phyloP scores from a whole-genome alignment of 108 stramenopile species.

The Nannochloropsis gaditana region DNA sequence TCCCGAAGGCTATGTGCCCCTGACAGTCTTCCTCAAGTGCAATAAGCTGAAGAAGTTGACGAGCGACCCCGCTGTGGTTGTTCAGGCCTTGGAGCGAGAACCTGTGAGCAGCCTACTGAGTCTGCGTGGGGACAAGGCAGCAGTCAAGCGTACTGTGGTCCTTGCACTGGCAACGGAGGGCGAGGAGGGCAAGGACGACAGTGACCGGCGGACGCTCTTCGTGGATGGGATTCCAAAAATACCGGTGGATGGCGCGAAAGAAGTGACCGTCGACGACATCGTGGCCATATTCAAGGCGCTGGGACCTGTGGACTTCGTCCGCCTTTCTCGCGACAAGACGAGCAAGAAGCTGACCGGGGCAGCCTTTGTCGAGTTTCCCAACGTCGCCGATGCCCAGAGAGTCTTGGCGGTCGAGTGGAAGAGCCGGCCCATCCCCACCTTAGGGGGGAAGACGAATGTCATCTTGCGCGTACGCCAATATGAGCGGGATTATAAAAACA shows the following conservation, averaged over 20 bases:
- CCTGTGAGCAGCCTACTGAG: not conserved
- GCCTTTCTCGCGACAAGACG: not conserved
- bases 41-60: conserved; percentile 9
- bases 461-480: not conserved
- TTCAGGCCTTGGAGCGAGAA: conserved; percentile 5
- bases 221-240: not conserved
- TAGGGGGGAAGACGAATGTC: conserved; percentile 15
- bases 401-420: conserved; percentile 23
- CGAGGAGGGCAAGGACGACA: conserved; percentile 12
- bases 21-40: not conserved
- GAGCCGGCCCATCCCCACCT: not conserved
- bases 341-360: conserved; percentile 23
- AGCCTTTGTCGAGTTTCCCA: conserved; percentile 28
- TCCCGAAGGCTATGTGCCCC: conserved; percentile 36
- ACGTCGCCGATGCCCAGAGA: not conserved
- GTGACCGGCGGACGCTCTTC: conserved; percentile 23
- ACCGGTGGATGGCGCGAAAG: not conserved
- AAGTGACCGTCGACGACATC: conserved; percentile 2
- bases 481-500: conserved; percentile 7
- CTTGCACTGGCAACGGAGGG: not conserved
- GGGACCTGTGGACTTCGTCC: conserved; percentile 4
- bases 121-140: conserved; percentile 12
- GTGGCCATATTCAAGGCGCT: not conserved
- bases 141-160: conserved; percentile 20
- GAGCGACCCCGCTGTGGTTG: not conserved